Base-by-base conservation (phyloP, 768 basidiomycete genomes). In the Sporobolomyces roseus region DNA sequence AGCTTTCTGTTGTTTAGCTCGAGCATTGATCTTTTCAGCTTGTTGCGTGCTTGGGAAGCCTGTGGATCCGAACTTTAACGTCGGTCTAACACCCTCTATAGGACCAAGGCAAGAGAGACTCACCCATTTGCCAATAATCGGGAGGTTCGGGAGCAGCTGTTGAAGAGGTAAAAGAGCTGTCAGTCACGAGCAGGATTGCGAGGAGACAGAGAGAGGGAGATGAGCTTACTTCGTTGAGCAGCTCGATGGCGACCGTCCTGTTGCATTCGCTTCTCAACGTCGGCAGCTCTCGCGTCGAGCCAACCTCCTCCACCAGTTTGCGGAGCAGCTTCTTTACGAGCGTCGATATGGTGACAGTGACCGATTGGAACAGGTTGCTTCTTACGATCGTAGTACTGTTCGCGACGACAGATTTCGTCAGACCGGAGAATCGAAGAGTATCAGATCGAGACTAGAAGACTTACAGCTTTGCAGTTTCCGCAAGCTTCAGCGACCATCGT, bases 11-110 rank as follows among this genome's bases (percentile, higher is more conserved):
- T 84, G 83, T 64, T 82, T 83, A 13, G 92, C 93, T 65, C 80
- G 80, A 66, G 81, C 79, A 77, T 94, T 94, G 74, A 94, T 92
- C 61, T 83, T 83, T 52, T 81, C 83, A 21, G 85, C 86, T 75
- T 90, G 85, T 77, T 93, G 92, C 5, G 92, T 93, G 71, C 82
- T 81, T 2, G 93, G 93, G 77, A 97, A 93, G 2, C 88, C 91
- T 65, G 93, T 92, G 63, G 87, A 82, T 23, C 16, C 41, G 65
- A 23, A 29, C 16, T 8, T n/a, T n/a, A n/a, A n/a, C n/a, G n/a
- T n/a, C n/a, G n/a, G 38, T 41, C 38, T 41, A 17, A 9, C 38
- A 29, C 10, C 21, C 8, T 19, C 21, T 10, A 23, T 35, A 12
- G 30, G 50, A n/a, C 12, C 3, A 35, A 29, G 36, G 32, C 10